Percentiles rank a stretch among this genome's conserved stretches.
Evolutionary conservation across 768 basidiomycete species (phyloP).

Genomic region (Naganishia randhawae): DNA sequence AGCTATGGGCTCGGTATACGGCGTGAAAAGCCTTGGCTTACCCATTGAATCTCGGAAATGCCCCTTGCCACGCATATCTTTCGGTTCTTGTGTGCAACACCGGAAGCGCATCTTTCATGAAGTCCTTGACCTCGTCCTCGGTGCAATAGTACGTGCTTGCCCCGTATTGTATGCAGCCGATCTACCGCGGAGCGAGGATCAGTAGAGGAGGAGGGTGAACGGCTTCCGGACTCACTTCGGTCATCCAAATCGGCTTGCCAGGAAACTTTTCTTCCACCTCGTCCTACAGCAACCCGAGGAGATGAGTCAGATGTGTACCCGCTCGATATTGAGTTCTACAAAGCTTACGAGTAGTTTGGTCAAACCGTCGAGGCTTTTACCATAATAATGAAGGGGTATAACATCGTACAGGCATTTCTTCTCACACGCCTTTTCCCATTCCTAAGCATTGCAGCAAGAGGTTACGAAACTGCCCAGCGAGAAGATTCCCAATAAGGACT

Average conservation of each 20-base stretch:
- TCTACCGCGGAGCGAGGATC: background rate
- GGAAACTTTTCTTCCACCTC: slow-evolving; percentile 28
- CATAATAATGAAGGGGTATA: slow-evolving; percentile 43
- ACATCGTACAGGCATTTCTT: slow-evolving; percentile 41
- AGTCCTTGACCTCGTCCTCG: slow-evolving; percentile 30
- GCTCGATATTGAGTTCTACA: background rate
- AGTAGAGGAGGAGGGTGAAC: background rate
- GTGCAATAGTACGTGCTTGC: slow-evolving; percentile 29
- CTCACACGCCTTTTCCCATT: slow-evolving; percentile 38
- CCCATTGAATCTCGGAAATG: slow-evolving; percentile 12
- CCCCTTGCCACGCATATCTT: slow-evolving; percentile 42
- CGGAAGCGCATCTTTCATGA: slow-evolving; percentile 37
- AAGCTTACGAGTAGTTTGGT: slow-evolving; percentile 16
- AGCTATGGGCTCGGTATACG: background rate
- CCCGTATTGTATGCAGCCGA: slow-evolving; percentile 35
- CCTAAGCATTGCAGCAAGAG: slow-evolving; percentile 10
- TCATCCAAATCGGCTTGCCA: slow-evolving; percentile 37
- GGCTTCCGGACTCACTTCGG: slow-evolving; percentile 25
- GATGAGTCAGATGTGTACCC: background rate
- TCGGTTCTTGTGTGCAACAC: slow-evolving; percentile 33
- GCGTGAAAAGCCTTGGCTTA: background rate
- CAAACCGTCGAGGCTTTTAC: slow-evolving; percentile 29
- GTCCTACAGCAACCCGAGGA: background rate
- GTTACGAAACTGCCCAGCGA: too few relatives aligned
- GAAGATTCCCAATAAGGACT: too few relatives aligned